These are phyloP conservation scores for Infundibulicybe gibba DNA, from an alignment of 768 basidiomycete genomes.

Conservation along the genomic window DNA sequence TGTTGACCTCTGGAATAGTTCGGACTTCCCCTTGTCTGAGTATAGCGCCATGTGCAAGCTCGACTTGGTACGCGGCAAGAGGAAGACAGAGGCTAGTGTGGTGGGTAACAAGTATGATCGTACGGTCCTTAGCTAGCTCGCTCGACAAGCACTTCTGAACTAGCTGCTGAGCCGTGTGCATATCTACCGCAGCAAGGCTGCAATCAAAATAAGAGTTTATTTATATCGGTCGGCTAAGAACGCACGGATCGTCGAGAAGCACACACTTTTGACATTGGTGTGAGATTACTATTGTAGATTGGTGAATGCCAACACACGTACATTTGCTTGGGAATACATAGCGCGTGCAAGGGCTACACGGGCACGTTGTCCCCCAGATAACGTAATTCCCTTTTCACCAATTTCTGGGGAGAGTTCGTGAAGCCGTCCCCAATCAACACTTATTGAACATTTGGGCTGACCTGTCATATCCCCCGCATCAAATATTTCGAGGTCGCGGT, in stretches of 20 bases:
- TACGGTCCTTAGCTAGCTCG: conserved; percentile 56
- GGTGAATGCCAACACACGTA: conserved; percentile 16
- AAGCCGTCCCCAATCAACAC: background rate
- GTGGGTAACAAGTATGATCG: conserved; percentile 82
- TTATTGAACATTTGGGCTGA: conserved; percentile 15
- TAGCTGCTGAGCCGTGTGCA: conserved; percentile 73
- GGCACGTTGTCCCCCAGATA: conserved; percentile 74
- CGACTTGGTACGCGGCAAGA: conserved; percentile 63
- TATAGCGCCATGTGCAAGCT: conserved; percentile 48
- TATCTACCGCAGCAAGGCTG: conserved; percentile 69
- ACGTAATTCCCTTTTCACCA: conserved; percentile 76
- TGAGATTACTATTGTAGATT: background rate
- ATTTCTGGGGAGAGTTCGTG: conserved; percentile 41
- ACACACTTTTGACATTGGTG: conserved; percentile 35
- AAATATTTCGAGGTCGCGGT: conserved; percentile 67
- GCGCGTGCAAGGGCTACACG: conserved; percentile 76
- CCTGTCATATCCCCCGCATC: conserved; percentile 79
- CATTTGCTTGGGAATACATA: conserved; percentile 68
- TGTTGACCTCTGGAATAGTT: conserved; percentile 38
- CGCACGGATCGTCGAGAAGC: conserved; percentile 71
- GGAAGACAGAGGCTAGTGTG: conserved; percentile 73
- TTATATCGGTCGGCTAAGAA: conserved; percentile 14
- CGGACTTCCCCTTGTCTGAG: conserved; percentile 46
- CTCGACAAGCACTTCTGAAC: conserved; percentile 63
- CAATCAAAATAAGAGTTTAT: conserved; percentile 1